Evolutionary conservation across 2,329 filamentous ascomycete genomes (phyloP).

Genomic region (Neonectria hederae): DNA sequence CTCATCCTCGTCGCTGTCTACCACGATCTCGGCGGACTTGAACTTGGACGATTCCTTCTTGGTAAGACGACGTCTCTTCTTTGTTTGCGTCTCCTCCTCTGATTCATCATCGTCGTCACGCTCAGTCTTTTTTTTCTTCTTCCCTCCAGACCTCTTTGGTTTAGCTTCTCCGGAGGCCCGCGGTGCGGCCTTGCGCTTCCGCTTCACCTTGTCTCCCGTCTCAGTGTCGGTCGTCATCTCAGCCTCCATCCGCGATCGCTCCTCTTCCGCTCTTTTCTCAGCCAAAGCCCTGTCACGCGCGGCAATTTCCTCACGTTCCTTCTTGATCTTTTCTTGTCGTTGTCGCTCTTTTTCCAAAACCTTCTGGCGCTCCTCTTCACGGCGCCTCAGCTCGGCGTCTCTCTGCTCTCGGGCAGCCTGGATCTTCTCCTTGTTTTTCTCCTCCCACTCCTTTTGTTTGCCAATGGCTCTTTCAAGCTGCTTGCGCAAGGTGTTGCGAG

Average conservation of each 20-base stretch:
- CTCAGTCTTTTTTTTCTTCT: slow-evolving; percentile 52
- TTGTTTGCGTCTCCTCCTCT: slow-evolving; percentile 58
- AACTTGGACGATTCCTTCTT: slow-evolving; percentile 70
- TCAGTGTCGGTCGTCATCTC: slow-evolving; percentile 85
- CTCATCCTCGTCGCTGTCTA: slow-evolving; percentile 74
- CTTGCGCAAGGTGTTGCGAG: slow-evolving; percentile 90
- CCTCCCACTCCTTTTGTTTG: slow-evolving; percentile 89
- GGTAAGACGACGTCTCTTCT: slow-evolving; percentile 69
- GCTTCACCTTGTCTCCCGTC: slow-evolving; percentile 82
- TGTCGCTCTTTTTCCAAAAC: slow-evolving; percentile 76
- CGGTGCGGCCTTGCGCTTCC: slow-evolving; percentile 71
- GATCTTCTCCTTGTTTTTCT: slow-evolving; percentile 89
- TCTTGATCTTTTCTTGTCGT: slow-evolving; percentile 81
- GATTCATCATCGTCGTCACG: slow-evolving; percentile 54
- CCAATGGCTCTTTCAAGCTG: slow-evolving; percentile 88
- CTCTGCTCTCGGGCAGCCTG: slow-evolving; percentile 81
- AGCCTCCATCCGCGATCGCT: slow-evolving; percentile 61
- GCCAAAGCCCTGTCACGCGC: slow-evolving; percentile 79
- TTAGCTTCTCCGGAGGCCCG: slow-evolving; percentile 53
- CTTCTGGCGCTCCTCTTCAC: slow-evolving; percentile 79
- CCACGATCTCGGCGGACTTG: slow-evolving; percentile 86
- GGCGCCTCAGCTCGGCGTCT: slow-evolving; percentile 79
- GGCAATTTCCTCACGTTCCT: slow-evolving; percentile 83
- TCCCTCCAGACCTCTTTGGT: slow-evolving; percentile 59
- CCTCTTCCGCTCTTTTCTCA: slow-evolving; percentile 62